Percentiles rank a stretch among this genome's conserved stretches.
phyloP scores from a whole-genome alignment of 192 early-diverging fungal genomes.

The Thamnidium elegans region DNA sequence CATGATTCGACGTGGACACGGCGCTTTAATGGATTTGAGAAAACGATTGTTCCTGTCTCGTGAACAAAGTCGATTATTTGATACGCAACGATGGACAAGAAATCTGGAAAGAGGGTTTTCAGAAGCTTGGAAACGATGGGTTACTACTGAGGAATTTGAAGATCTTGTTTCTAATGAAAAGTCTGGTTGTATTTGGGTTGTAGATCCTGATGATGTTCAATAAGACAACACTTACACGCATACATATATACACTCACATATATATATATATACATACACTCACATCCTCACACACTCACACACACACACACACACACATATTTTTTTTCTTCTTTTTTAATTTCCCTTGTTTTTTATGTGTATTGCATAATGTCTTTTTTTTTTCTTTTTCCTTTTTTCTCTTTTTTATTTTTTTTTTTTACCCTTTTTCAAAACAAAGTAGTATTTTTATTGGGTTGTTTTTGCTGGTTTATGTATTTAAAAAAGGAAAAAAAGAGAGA shows the following conservation, averaged over 20 bases:
- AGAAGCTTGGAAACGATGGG: slow-evolving; percentile 77
- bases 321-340: too few relatives aligned
- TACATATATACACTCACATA: neutral
- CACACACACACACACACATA: neutral
- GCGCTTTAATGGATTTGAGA: slow-evolving; percentile 62
- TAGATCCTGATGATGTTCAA: slow-evolving; percentile 37
- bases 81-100: slow-evolving; percentile 82
- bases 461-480: too few relatives aligned
- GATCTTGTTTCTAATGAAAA: slow-evolving; percentile 21
- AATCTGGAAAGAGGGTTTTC: slow-evolving; percentile 72
- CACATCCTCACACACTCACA: neutral
- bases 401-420: too few relatives aligned
- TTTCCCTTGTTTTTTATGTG: too few relatives aligned
- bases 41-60: slow-evolving; percentile 70
- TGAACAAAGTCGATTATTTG: slow-evolving; percentile 81
- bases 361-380: too few relatives aligned
- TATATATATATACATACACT: neutral
- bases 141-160: slow-evolving; percentile 56
- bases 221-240: neutral
- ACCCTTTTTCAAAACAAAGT: too few relatives aligned
- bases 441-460: too few relatives aligned
- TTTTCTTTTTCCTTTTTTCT: too few relatives aligned
- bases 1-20: slow-evolving; percentile 43
- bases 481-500: neutral
- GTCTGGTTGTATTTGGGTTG: slow-evolving; percentile 42